Percentiles rank a stretch among this genome's conserved stretches.
phyloP scores from a whole-genome alignment of 129 eudicot species.

The Flaveria brownii region DNA sequence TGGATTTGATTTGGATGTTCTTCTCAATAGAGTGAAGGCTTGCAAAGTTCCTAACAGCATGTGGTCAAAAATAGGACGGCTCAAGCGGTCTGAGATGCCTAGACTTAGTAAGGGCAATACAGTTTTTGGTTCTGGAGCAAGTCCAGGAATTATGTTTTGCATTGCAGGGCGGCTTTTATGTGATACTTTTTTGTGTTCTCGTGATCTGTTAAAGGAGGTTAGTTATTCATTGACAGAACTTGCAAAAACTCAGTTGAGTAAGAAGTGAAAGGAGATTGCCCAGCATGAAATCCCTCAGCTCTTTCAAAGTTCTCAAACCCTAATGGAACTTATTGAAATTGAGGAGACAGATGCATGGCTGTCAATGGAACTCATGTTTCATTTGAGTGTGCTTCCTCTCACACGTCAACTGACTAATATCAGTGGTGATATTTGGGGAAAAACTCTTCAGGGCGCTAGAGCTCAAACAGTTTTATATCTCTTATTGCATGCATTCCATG shows the following conservation, averaged over 20 bases:
- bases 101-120: conserved; percentile 77
- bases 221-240: conserved; percentile 97
- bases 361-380: conserved; percentile 98
- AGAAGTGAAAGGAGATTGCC: conserved; percentile 82
- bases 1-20: conserved; percentile 96
- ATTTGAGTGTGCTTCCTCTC: conserved; percentile 91
- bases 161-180: conserved; percentile 95
- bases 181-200: conserved; percentile 90
- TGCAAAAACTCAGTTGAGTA: conserved; percentile 84
- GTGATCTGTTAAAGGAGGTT: conserved; percentile 95
- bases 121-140: conserved; percentile 92
- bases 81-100: conserved; percentile 88
- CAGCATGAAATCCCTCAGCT: conserved; percentile 83
- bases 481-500: conserved; percentile 92
- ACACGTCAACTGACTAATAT: conserved; percentile 96
- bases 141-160: conserved; percentile 93
- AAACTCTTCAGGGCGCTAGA: conserved; percentile 99
- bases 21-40: conserved; percentile 94
- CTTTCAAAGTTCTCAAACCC: conserved; percentile 73
- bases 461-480: conserved; percentile 97
- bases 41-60: conserved; percentile 79
- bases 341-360: conserved; percentile 99
- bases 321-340: conserved; percentile 80
- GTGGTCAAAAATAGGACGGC: conserved; percentile 99
- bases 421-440: conserved; percentile 98